phyloP scores from a whole-genome alignment of 2,329 filamentous ascomycete genomes.

The Biscogniauxia marginata region DNA sequence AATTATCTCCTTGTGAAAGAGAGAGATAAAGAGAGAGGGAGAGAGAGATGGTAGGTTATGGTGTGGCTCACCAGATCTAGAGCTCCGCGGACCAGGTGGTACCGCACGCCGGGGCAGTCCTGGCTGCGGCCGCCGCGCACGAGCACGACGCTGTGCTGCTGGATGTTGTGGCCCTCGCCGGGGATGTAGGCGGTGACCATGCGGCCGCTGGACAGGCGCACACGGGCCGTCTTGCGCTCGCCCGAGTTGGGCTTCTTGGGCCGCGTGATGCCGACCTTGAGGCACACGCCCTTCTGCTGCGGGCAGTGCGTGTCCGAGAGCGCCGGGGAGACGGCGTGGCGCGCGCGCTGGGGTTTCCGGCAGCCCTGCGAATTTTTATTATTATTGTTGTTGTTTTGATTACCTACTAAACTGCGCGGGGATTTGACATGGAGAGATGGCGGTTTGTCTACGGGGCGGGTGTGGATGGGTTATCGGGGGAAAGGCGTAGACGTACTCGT shows the following conservation, averaged over 20 bases:
- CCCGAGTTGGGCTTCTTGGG: constrained; percentile 99
- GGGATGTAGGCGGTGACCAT: constrained; percentile 93
- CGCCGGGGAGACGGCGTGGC: constrained; percentile 85
- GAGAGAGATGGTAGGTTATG: not conserved
- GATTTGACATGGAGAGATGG: too few relatives aligned
- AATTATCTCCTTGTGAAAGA: not conserved
- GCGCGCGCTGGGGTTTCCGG: constrained; percentile 73
- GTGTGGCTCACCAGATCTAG: constrained; percentile 90
- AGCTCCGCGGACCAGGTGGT: constrained; percentile 87
- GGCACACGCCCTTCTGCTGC: constrained; percentile 90
- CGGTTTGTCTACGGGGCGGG: too few relatives aligned
- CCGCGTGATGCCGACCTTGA: constrained; percentile 89
- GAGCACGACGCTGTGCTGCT: constrained; percentile 96
- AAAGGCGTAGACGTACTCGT: constrained; percentile 40
- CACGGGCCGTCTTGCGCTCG: constrained; percentile 91
- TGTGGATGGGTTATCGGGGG: not conserved
- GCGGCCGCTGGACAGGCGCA: constrained; percentile 82
- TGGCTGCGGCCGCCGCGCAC: constrained; percentile 91
- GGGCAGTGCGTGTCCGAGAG: constrained; percentile 68
- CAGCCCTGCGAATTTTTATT: constrained; percentile 54
- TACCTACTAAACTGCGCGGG: too few relatives aligned
- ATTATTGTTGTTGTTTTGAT: too few relatives aligned
- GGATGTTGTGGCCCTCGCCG: constrained; percentile 96
- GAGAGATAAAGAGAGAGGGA: not conserved
- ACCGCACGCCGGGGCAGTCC: constrained; percentile 98